These are phyloP conservation scores for Pedinophyceae sp. DNA, from an alignment of 139 green algal genomes.

Conservation along the genomic window DNA sequence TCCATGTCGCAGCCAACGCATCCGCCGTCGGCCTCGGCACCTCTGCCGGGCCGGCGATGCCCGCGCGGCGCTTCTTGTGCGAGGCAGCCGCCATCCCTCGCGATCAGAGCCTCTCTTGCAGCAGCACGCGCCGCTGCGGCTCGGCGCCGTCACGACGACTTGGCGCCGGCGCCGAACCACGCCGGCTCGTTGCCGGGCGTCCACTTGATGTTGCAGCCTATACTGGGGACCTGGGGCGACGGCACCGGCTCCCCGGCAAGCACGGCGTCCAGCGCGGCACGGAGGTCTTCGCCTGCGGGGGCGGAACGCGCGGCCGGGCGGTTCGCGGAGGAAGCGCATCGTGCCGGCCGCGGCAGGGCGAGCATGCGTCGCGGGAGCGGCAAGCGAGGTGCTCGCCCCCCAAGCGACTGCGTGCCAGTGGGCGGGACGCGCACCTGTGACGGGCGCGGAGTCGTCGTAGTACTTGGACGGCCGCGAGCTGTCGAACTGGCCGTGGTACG, in stretches of 20 bases:
- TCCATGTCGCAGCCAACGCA: no score
- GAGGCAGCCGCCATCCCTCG: no score
- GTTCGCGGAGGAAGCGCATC: not conserved
- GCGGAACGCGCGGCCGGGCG: not conserved
- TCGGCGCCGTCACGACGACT: not conserved
- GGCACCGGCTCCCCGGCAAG: conserved; percentile 21
- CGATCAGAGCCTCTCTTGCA: no score
- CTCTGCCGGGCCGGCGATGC: no score
- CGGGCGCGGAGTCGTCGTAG: no score
- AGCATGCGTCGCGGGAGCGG: not conserved
- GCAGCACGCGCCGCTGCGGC: no score
- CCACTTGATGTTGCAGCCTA: conserved; percentile 57
- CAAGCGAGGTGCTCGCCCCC: conserved; percentile 1
- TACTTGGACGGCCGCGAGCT: conserved; percentile 25
- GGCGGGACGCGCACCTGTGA: conserved; percentile 18
- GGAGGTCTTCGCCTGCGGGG: conserved; percentile 31
- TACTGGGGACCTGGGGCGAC: conserved; percentile 13
- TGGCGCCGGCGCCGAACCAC: conserved; percentile 9
- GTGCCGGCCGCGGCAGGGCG: not conserved
- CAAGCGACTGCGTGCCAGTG: not conserved
- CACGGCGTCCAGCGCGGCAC: conserved; percentile 35
- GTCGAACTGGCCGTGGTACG: conserved; percentile 71
- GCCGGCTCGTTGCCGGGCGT: conserved; percentile 20
- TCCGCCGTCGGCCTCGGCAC: no score
- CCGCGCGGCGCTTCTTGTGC: no score